Conservation (phyloP, 1,284 basidiomycete genomes). For the Malassezia yamatoensis region DNA sequence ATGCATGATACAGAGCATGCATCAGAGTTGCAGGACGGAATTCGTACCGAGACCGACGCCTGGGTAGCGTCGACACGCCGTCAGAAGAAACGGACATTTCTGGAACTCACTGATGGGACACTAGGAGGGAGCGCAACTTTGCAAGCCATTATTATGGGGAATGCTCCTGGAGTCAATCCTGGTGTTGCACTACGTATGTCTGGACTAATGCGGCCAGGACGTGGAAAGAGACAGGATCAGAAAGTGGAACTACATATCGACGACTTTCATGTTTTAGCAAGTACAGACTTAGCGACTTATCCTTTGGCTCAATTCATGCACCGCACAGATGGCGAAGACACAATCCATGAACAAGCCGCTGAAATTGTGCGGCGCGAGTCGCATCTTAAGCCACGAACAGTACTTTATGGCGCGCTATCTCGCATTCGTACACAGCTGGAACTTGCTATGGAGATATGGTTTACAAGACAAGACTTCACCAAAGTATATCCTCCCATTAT, state of each 20-base stretch:
- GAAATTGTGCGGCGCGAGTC: conserved; percentile 18
- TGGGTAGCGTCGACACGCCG: conserved; percentile 32
- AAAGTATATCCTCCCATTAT: conserved; percentile 75
- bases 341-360: conserved; percentile 1
- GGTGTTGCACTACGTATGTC: conserved; percentile 27
- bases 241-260: conserved; percentile 27
- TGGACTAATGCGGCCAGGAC: conserved; percentile 22
- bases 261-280: conserved; percentile 15
- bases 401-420: conserved; percentile 7
- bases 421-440: conserved; percentile 16
- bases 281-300: conserved; percentile 23
- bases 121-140: conserved; percentile 25
- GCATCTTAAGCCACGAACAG: conserved; percentile 15
- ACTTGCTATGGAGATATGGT: conserved; percentile 9
- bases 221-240: conserved; percentile 25
- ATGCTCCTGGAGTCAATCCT: conserved; percentile 22
- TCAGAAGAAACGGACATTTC: conserved; percentile 36
- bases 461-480: conserved; percentile 58
- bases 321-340: neutral
- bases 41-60: conserved; percentile 14
- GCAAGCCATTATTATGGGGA: conserved; percentile 29
- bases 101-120: conserved; percentile 37
- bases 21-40: neutral
- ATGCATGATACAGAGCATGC: neutral
- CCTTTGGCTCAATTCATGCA: conserved; percentile 15